A percentile compares a stretch with the other conserved stretches of the same genome.
Conservation (phyloP, 169 alveolate genomes). For the Toxoplasma gondii region DNA sequence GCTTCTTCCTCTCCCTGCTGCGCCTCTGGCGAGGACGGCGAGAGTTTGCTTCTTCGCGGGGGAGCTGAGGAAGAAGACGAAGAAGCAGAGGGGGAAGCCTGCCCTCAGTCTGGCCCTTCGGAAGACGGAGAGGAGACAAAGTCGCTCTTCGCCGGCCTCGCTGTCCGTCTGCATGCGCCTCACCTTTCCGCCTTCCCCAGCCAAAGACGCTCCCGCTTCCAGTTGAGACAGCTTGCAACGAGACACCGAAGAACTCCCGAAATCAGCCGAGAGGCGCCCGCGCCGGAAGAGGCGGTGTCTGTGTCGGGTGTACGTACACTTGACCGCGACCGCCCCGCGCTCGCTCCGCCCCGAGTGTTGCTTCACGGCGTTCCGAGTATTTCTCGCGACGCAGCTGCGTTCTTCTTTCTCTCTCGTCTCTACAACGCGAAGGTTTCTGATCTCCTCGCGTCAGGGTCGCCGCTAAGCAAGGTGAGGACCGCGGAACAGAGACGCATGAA, state of each 20-base stretch:
- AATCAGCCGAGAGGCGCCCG: no score
- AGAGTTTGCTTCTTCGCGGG: no score
- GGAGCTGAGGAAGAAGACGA: no score
- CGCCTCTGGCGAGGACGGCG: no score
- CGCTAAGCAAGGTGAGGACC: neutral
- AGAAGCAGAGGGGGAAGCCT: no score
- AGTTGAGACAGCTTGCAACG: neutral
- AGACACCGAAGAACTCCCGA: neutral
- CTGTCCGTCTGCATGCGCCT: neutral
- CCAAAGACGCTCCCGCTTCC: neutral
- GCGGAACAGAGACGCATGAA: neutral
- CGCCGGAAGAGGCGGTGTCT: neutral
- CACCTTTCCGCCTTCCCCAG: constrained; percentile 4
- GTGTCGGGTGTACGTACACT: neutral
- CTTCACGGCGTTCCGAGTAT: constrained; percentile 5
- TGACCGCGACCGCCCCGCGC: neutral
- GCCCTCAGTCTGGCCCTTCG: no score
- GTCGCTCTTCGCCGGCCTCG: neutral
- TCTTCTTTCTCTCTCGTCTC: neutral
- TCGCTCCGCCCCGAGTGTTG: neutral
- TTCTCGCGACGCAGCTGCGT: constrained; percentile 35
- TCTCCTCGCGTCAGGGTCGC: neutral
- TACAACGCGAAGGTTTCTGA: neutral
- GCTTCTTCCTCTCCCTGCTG: no score
- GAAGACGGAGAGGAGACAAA: no score